Percentiles rank a stretch among this genome's conserved stretches.
phyloP scores from a whole-genome alignment of 129 eudicot genomes.

The Centaurea solstitialis region DNA sequence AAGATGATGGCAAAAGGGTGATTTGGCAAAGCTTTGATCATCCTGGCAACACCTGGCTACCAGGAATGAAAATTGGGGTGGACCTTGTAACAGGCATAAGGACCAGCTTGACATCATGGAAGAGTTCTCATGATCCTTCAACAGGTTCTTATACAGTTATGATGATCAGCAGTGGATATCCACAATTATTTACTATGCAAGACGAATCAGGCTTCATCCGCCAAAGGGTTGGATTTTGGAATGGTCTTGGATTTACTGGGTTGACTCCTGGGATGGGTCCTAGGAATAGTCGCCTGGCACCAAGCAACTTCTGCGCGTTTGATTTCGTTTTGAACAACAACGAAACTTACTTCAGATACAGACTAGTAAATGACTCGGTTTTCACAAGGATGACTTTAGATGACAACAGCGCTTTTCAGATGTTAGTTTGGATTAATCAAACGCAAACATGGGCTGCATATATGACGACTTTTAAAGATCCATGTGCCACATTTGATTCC shows the following conservation, averaged over 20 bases:
- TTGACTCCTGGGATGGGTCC: neutral
- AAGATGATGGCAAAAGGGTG: neutral
- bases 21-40: constrained; percentile 43
- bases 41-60: constrained; percentile 35
- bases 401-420: neutral
- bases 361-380: neutral
- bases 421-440: neutral
- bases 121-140: constrained; percentile 34
- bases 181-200: constrained; percentile 9
- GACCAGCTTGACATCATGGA: constrained; percentile 32
- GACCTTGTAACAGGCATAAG: constrained; percentile 4
- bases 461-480: neutral
- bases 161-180: constrained; percentile 30
- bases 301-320: neutral
- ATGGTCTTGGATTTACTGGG: constrained; percentile 34
- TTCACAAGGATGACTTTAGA: constrained; percentile 22
- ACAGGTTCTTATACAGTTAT: constrained; percentile 15
- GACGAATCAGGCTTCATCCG: neutral
- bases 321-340: constrained; percentile 10
- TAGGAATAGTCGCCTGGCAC: no score
- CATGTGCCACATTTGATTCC: neutral
- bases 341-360: constrained; percentile 8
- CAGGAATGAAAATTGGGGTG: constrained; percentile 38
- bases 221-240: constrained; percentile 40
- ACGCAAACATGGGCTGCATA: neutral